A percentile compares a stretch with the other conserved stretches of the same genome.
phyloP scores from a whole-genome alignment of 1,284 basidiomycete genomes.

The Puccinia novopanici region DNA sequence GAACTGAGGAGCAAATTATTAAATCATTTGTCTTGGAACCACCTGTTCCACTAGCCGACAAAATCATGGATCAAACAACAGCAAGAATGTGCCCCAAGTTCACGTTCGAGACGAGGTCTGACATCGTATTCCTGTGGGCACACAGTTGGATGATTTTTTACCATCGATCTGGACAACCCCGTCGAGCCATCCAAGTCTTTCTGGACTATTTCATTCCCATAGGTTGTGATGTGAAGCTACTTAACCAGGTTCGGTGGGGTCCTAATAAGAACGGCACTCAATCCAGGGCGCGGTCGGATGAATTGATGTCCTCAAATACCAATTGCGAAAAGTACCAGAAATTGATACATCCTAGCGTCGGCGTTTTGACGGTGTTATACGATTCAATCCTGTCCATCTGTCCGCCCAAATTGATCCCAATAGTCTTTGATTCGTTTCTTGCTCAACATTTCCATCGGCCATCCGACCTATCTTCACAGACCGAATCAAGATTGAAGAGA shows the following conservation, averaged over 20 bases:
- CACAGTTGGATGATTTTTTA: constrained; percentile 51
- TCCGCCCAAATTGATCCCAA: constrained; percentile 21
- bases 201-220: constrained; percentile 49
- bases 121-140: constrained; percentile 45
- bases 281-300: not conserved
- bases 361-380: constrained; percentile 47
- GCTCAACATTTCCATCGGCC: constrained; percentile 27
- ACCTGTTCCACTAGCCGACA: not conserved
- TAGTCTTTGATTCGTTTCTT: constrained; percentile 38
- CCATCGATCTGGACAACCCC: constrained; percentile 39
- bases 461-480: not conserved
- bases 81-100: not conserved
- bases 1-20: constrained; percentile 42
- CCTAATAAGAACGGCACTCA: not conserved
- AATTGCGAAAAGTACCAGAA: constrained; percentile 5
- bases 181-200: constrained; percentile 45
- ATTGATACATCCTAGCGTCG: constrained; percentile 47
- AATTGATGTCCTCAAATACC: constrained; percentile 6
- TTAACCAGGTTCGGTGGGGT: constrained; percentile 12
- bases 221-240: constrained; percentile 36
- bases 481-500: not conserved
- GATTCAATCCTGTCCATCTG: constrained; percentile 39
- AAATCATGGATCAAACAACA: not conserved
- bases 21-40: constrained; percentile 34
- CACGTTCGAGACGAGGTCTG: constrained; percentile 29